Evolutionary conservation across 2,329 filamentous ascomycete species (phyloP).

Genomic region (Penicillium aurantiogriseum): DNA sequence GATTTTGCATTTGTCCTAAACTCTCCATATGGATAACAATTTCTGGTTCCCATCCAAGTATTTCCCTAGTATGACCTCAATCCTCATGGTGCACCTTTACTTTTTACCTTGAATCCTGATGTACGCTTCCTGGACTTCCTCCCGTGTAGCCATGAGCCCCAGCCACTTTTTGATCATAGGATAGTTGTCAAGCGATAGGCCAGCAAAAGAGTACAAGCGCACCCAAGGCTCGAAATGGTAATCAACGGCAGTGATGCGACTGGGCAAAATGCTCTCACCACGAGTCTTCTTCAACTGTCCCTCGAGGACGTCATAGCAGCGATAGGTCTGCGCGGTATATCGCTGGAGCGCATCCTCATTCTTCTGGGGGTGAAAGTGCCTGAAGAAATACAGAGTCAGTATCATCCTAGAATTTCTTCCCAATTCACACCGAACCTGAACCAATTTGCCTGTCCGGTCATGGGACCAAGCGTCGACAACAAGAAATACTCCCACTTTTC

Average conservation of each 20-base stretch:
- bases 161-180: conserved; percentile 43
- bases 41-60: too few species aligned
- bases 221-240: conserved; percentile 47
- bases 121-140: conserved; percentile 45
- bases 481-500: conserved; percentile 50
- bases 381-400: conserved; percentile 11
- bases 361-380: conserved; percentile 40
- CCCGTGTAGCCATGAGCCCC: conserved; percentile 32
- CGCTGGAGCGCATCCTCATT: conserved; percentile 45
- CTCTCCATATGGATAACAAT: neutral
- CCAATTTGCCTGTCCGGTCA: conserved; percentile 45
- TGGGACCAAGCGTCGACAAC: conserved; percentile 43
- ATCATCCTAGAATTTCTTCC: neutral
- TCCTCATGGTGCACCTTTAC: neutral
- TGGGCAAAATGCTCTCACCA: conserved; percentile 40
- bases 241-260: conserved; percentile 41
- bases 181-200: conserved; percentile 42
- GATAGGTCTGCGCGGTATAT: conserved; percentile 42
- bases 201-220: conserved; percentile 38
- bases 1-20: too few species aligned
- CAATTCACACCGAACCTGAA: conserved; percentile 27
- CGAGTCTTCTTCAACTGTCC: conserved; percentile 41
- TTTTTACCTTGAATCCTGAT: conserved; percentile 27
- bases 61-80: too few species aligned
- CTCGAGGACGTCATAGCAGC: conserved; percentile 46